Evolutionary conservation across 2,329 filamentous ascomycete genomes (phyloP), one percentile per base, ranked within the genome.

Genomic region (Verticillium isaacii): DNA sequence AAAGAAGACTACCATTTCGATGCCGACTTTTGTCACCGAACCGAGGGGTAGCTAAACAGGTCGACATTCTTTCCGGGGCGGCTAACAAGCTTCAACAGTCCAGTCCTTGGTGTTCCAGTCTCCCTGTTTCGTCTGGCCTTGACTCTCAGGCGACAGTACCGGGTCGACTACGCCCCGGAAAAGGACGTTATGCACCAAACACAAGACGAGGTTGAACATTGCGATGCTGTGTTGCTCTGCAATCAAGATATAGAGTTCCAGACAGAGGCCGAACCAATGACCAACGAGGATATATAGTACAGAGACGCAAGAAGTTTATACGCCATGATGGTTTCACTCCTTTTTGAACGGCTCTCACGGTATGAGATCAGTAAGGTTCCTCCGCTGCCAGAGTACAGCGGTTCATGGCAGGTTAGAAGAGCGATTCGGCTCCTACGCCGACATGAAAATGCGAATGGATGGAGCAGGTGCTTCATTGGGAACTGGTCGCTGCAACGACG

Each of bases 381-480:
- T 1, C 57, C 60, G 1, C 57, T 56, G 0, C 7, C 56, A 8
- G 62, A 61, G 0, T 34, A 60, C 0, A 54, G 60, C 1, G 57
- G 62, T 4, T 62, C 61, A 23, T 69, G 66, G 68, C 66, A 69
- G 56, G 50, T 68, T 2, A 59, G 50, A 4, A 6, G 58, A 15
- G 64, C 61, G 0, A 17, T 68, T 9, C 8, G 34, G 11, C 66
- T 70, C 4, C 59, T 70, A 1, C 37, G 56, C 11, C 39, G 59
- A 5, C 61, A 69, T 2, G 57, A 37, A 36, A 6, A 58, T 1
- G 64, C 66, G 12, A 57, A 59, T 1, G 64, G 59, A 5, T 70
- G 68, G 69, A 62, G 67, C 2, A 66, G 59, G 1, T 70, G 69
- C 32, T 75, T 68, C 19, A 67, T 72, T 1, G 68, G 69, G 0